Base-by-base conservation (phyloP, 768 basidiomycete species). In the Boletus eberwhitei region DNA sequence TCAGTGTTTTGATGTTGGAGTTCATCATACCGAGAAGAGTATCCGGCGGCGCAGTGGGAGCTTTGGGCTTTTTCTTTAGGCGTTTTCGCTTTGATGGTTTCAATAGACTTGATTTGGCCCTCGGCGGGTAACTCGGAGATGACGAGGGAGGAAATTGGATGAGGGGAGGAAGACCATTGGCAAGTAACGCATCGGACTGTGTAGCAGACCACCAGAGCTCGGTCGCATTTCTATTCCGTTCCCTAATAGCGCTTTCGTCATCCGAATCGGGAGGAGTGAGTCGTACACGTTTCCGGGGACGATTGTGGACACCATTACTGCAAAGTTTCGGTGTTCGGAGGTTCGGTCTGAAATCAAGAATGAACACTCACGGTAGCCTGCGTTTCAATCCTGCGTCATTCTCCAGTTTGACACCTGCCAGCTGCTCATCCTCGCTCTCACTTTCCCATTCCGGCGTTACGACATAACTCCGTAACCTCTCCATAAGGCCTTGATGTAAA, bases 191-290 rank as follows among this genome's bases (percentile, higher is more conserved):
- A 60, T 87, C 83, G 2, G 81, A 83, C 59, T 82, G 82, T 36
- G 84, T 77, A 4, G 85, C 86, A 29, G 80, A 76, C 90, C 90
- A 92, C 90, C 90, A 93, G 7, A 86, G 68, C 36, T 84, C 79
- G 7, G 77, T 74, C 4, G 75, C 61, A 39, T 81, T 80, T 43
- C 48, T 58, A 22, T 77, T 74, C 52, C 75, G 73, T 19, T 73
- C 74, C 22, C 50, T 48, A 50, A 26, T 5, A 1, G 36, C 42
- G 35, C 21, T 37, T 70, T 69, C 57, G 63, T 75, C 40, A 62
- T 75, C 35, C 66, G 73, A 67, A 66, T 75, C 59, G 58, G 77
- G 67, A 14, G 76, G 71, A 1, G 70, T 74, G 22, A 78, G 77
- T 34, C 86, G 80, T 13, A 75, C 71, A 37, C 86, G 84, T 71